Percentiles rank a stretch among this genome's conserved stretches.
Evolutionary conservation across 2,329 filamentous ascomycete species (phyloP).

Genomic region (Bipolaris cookei): DNA sequence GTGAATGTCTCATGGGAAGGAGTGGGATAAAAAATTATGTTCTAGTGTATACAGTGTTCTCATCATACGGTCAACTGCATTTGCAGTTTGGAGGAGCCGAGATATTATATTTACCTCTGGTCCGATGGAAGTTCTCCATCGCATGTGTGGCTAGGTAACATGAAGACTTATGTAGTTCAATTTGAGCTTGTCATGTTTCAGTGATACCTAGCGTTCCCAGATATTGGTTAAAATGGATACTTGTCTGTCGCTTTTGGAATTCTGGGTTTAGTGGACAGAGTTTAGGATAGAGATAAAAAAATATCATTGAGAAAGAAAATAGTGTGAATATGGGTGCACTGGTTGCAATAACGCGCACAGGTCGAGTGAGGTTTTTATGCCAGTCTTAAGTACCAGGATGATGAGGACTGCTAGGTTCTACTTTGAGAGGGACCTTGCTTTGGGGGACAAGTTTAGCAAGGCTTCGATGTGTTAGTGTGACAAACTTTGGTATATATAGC

Average conservation of each 20-base stretch:
- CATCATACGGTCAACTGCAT: constrained; percentile 11
- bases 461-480: neutral
- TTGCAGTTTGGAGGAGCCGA: constrained; percentile 9
- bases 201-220: neutral
- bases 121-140: constrained; percentile 3
- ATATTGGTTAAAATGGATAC: neutral
- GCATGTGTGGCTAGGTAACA: neutral
- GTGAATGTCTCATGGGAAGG: constrained; percentile 1
- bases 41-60: constrained; percentile 25
- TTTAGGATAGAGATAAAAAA: neutral
- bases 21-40: constrained; percentile 13
- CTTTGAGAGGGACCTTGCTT: neutral
- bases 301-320: too few species aligned
- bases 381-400: neutral
- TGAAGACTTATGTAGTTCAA: neutral
- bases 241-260: neutral
- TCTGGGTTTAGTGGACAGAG: neutral
- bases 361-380: neutral
- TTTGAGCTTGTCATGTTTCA: neutral
- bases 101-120: constrained; percentile 8
- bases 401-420: neutral
- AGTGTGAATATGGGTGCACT: too few species aligned
- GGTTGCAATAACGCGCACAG: too few species aligned
- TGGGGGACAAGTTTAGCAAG: neutral
- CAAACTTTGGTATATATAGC: neutral